Conservation (phyloP, 305 asterid genomes). For the Vinca major region DNA sequence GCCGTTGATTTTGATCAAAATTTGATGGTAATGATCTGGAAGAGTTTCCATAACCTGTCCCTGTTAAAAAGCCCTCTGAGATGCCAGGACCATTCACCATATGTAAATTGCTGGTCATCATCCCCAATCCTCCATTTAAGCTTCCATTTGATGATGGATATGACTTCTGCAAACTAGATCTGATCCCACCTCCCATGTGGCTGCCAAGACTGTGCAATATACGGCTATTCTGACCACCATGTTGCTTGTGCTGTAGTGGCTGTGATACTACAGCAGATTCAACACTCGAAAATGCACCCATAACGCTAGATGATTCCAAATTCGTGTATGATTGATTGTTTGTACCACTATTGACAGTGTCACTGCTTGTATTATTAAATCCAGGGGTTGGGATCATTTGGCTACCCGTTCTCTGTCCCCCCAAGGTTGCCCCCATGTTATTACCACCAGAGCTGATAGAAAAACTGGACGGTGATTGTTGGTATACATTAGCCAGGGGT, state of each 20-base stretch:
- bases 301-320: slow-evolving; percentile 47
- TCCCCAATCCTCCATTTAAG: slow-evolving; percentile 63
- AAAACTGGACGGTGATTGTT: slow-evolving; percentile 53
- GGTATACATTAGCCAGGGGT: slow-evolving; percentile 51
- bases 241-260: slow-evolving; percentile 71
- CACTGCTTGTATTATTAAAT: slow-evolving; percentile 40
- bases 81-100: slow-evolving; percentile 47
- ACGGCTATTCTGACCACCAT: slow-evolving; percentile 70
- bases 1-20: slow-evolving; percentile 58
- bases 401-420: slow-evolving; percentile 60
- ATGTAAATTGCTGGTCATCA: slow-evolving; percentile 51
- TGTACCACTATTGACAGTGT: slow-evolving; percentile 35
- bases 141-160: slow-evolving; percentile 59
- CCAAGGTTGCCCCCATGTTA: slow-evolving; percentile 49
- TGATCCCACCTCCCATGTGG: slow-evolving; percentile 70
- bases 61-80: slow-evolving; percentile 50
- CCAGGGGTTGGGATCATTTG: slow-evolving; percentile 99
- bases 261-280: slow-evolving; percentile 56
- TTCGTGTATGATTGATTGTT: slow-evolving; percentile 44
- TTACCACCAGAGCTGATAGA: slow-evolving; percentile 50
- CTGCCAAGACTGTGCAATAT: slow-evolving; percentile 75
- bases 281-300: slow-evolving; percentile 44
- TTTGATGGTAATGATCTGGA: slow-evolving; percentile 46
- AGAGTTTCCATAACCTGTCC: slow-evolving; percentile 48
- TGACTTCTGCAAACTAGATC: slow-evolving; percentile 70